Percentiles rank a stretch among this genome's conserved stretches.
Evolutionary conservation across 2,329 filamentous ascomycete genomes (phyloP).

Genomic region (Aureobasidium sp.): DNA sequence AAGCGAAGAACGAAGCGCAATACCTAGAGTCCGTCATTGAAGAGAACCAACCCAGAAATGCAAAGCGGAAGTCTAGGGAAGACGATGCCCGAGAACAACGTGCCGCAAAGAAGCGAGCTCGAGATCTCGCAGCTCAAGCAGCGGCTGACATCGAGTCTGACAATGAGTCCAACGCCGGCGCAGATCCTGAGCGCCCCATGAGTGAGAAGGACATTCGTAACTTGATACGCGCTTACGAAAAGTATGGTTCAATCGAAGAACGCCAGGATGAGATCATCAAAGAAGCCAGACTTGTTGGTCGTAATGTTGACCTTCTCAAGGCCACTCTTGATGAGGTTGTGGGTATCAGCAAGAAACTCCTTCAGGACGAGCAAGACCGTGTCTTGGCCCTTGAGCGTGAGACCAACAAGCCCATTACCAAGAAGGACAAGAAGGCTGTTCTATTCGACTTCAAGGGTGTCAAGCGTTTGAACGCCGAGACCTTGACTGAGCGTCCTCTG

Average conservation of each 20-base stretch:
- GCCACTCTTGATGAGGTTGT: slow-evolving; percentile 69
- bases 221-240: slow-evolving; percentile 80
- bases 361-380: slow-evolving; percentile 63
- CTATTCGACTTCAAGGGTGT: slow-evolving; percentile 90
- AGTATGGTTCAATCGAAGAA: slow-evolving; percentile 85
- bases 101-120: slow-evolving; percentile 60
- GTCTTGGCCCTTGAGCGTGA: slow-evolving; percentile 58
- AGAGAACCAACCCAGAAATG: slow-evolving; percentile 65
- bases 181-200: slow-evolving; percentile 80
- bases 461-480: slow-evolving; percentile 93
- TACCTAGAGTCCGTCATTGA: slow-evolving; percentile 77
- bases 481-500: slow-evolving; percentile 80
- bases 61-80: slow-evolving; percentile 53
- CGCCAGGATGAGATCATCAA: slow-evolving; percentile 78
- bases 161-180: slow-evolving; percentile 42
- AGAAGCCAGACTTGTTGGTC: slow-evolving; percentile 74
- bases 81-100: slow-evolving; percentile 59
- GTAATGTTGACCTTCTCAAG: slow-evolving; percentile 73
- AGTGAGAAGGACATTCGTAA: slow-evolving; percentile 90
- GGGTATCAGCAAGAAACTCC: slow-evolving; percentile 59
- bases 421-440: slow-evolving; percentile 96
- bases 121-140: slow-evolving; percentile 53
- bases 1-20: slow-evolving; percentile 71
- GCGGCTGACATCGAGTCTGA: slow-evolving; percentile 51
- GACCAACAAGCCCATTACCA: slow-evolving; percentile 72